phyloP scores from a whole-genome alignment of 495 filamentous ascomycete species.

The Lindgomyces ingoldianus region DNA sequence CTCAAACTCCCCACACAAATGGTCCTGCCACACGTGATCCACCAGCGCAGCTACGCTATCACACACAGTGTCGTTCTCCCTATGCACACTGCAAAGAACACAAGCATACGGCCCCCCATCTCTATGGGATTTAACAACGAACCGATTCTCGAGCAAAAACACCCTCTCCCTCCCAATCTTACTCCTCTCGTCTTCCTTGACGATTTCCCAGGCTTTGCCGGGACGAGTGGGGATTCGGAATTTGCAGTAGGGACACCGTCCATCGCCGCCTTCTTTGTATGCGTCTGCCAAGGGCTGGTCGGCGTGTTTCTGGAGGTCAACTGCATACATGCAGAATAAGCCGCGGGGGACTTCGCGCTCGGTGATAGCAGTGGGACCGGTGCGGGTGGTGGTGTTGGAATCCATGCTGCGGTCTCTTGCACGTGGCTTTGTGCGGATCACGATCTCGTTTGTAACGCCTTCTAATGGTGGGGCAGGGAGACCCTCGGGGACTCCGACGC shows the following conservation, averaged over 20 bases:
- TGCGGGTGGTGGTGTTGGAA: background rate
- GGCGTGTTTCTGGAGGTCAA: conserved; percentile 20
- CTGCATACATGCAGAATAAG: conserved; percentile 26
- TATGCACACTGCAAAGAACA: conserved; percentile 15
- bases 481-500: background rate
- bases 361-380: background rate
- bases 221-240: conserved; percentile 11
- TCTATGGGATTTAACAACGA: conserved; percentile 29
- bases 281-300: conserved; percentile 22
- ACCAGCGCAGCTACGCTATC: conserved; percentile 12
- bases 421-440: conserved; percentile 6
- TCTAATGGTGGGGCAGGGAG: background rate
- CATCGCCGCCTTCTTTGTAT: conserved; percentile 18
- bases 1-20: conserved; percentile 13
- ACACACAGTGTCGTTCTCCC: conserved; percentile 26
- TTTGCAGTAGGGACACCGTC: conserved; percentile 26
- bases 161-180: background rate
- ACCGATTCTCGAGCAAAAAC: conserved; percentile 21
- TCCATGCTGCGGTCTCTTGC: background rate
- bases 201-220: conserved; percentile 21
- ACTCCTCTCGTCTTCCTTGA: conserved; percentile 15
- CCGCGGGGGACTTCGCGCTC: conserved; percentile 1
- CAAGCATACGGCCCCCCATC: conserved; percentile 30
- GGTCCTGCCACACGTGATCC: conserved; percentile 31
- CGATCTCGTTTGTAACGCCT: background rate